Base-by-base conservation (phyloP, 192 early-diverging fungal species). In the Helicostylum pulchrum region DNA sequence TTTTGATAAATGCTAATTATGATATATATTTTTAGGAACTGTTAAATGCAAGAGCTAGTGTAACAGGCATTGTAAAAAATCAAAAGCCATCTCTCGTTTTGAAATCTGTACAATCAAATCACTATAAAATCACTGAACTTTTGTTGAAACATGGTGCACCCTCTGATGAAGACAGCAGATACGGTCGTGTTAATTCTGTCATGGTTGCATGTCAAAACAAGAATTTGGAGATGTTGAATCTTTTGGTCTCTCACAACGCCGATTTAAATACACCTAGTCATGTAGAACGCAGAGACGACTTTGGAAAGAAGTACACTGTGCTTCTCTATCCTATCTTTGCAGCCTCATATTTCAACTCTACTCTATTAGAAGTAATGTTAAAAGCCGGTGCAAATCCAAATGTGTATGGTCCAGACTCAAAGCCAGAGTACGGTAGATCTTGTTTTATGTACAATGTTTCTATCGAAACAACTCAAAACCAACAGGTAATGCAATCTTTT, bases 191-290 rank as follows among this genome's bases (percentile, higher is more conserved):
- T 31, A 69, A 76, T 42, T 42, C 80, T 0, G 64, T 83, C 36
- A 49, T 80, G 71, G 31, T 46, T 23, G 80, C 81, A 5, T 63
- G 82, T 45, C 6, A 60, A 3, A 23, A 53, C 10, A 39, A 64
- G 0, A 53, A 51, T 8, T 3, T 51, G 15, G 26, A 48, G 5
- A 64, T 64, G 14, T 23, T 72, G 7, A 30, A 66, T 58, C 32
- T 62, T 34, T 43, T 64, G 11, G 20, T 63, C 39, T 10, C 48
- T 21, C 30, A 50, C 8, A 14, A 14, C 2, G 51, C 43, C 9
- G 42, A 64, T 12, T 26, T 64, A 20, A 10, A 64, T 31, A 45
- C 36, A 45, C 57, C 57, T 23, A 59, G 49, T 23, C 14, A 0
- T n/a, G 52, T 64, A 3, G 21, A 53, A 17, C 39, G 51, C 30